A percentile compares a stretch with the other conserved stretches of the same genome.
Evolutionary conservation across 106 monocot species (phyloP).

Genomic region (Allium sativum): DNA sequence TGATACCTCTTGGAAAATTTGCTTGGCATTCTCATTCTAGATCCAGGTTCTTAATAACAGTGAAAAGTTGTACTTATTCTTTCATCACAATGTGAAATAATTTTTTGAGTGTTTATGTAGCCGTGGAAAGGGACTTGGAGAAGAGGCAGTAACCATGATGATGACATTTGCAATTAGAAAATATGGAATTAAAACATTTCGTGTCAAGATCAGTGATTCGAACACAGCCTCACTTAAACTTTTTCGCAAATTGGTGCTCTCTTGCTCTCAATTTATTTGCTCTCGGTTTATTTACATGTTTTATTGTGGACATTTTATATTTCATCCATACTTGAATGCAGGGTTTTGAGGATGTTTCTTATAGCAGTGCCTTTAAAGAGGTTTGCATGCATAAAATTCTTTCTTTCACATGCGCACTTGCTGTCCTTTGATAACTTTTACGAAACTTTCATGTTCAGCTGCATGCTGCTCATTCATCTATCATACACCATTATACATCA

Average conservation of each 20-base stretch:
- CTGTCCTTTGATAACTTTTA: too few species aligned
- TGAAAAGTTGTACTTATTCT: too few species aligned
- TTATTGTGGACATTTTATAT: not conserved
- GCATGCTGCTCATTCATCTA: too few species aligned
- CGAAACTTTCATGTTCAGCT: too few species aligned
- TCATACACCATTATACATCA: too few species aligned
- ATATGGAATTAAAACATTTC: slow-evolving; percentile 56
- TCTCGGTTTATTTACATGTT: not conserved
- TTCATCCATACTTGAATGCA: slow-evolving; percentile 15
- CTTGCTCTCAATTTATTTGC: slow-evolving; percentile 7
- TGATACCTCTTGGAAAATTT: too few species aligned
- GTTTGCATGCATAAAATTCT: slow-evolving; percentile 12
- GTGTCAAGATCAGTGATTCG: slow-evolving; percentile 73
- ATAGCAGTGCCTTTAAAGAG: slow-evolving; percentile 75
- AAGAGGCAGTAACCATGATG: slow-evolving; percentile 78
- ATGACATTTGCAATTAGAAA: slow-evolving; percentile 63
- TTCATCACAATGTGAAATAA: too few species aligned
- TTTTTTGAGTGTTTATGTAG: slow-evolving; percentile 11
- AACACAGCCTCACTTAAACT: slow-evolving; percentile 70
- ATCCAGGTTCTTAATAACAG: too few species aligned
- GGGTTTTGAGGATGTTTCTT: slow-evolving; percentile 65
- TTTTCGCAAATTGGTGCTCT: slow-evolving; percentile 66
- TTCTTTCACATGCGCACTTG: too few species aligned
- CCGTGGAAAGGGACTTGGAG: slow-evolving; percentile 80
- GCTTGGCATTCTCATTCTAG: too few species aligned